A percentile compares a stretch with the other conserved stretches of the same genome.
phyloP scores from a whole-genome alignment of 225 moss, liverwort and hornwort genomes.

The Marchantia polymorpha region DNA sequence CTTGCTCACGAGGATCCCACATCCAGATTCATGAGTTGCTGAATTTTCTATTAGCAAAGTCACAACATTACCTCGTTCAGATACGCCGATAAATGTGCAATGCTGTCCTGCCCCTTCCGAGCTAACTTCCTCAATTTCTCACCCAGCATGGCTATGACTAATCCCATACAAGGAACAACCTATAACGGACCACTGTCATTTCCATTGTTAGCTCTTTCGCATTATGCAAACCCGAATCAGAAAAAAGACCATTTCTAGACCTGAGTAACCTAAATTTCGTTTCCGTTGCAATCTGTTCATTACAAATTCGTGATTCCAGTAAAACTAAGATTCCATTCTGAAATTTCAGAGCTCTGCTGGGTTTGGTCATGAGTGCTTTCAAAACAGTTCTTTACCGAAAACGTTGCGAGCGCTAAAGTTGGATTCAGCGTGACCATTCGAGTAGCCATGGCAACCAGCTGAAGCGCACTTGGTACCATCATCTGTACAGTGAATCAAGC shows the following conservation, averaged over 20 bases:
- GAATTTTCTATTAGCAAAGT: background rate
- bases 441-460: constrained; percentile 79
- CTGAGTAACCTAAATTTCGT: background rate
- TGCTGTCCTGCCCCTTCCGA: constrained; percentile 72
- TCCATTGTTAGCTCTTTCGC: constrained; percentile 14
- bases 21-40: background rate
- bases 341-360: background rate
- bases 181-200: constrained; percentile 41
- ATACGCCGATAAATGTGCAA: constrained; percentile 88
- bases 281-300: background rate
- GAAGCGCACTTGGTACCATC: constrained; percentile 77
- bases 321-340: no score
- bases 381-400: constrained; percentile 53
- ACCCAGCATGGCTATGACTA: constrained; percentile 84
- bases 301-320: no score
- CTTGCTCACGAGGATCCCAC: background rate
- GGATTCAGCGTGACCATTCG: constrained; percentile 91
- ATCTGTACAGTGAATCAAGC: constrained; percentile 42
- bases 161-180: constrained; percentile 94
- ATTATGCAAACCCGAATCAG: background rate
- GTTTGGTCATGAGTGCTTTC: background rate
- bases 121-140: constrained; percentile 77
- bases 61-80: constrained; percentile 67
- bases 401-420: constrained; percentile 70
- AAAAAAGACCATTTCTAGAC: background rate